A percentile compares a stretch with the other conserved stretches of the same genome.
phyloP scores from a whole-genome alignment of 23 red algal genomes.

The Gracilaria domingensis region DNA sequence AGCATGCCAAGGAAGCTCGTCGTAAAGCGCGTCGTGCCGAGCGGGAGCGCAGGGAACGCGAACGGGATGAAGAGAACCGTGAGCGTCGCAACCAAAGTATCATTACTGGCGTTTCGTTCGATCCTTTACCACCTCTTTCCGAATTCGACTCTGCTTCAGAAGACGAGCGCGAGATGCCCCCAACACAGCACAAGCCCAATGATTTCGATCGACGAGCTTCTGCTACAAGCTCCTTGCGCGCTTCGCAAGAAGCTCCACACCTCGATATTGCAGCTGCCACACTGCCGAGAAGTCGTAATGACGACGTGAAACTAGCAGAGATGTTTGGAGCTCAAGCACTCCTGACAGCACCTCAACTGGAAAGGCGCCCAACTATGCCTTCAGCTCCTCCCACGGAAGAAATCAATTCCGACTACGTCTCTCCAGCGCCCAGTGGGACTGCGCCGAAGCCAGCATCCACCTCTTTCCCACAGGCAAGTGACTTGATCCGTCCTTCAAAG shows the following conservation, averaged over 20 bases:
- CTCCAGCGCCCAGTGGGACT: background rate
- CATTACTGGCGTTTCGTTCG: constrained; percentile 4
- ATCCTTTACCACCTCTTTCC: constrained; percentile 29
- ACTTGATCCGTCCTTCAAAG: background rate
- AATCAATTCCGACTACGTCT: background rate
- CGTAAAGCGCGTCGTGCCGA: constrained; percentile 45
- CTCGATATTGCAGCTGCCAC: constrained; percentile 13
- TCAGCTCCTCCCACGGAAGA: background rate
- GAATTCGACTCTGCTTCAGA: constrained; percentile 47
- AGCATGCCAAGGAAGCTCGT: constrained; percentile 13
- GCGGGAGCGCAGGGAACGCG: constrained; percentile 17
- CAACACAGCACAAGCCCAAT: background rate
- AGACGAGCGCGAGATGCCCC: constrained; percentile 12
- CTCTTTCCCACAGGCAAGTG: background rate
- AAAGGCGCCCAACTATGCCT: background rate
- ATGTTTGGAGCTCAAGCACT: constrained; percentile 31
- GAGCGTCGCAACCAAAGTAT: constrained; percentile 27
- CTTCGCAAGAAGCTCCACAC: constrained; percentile 1
- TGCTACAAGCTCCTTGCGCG: background rate
- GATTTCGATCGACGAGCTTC: background rate
- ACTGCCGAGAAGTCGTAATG: constrained; percentile 10
- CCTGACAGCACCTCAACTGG: background rate
- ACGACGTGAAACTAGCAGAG: constrained; percentile 35
- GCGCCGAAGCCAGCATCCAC: background rate
- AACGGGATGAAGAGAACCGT: constrained; percentile 44